These are phyloP conservation scores for Physcomitrellopsis africana DNA, from an alignment of 225 moss, liverwort and hornwort species.

Conservation along the genomic window DNA sequence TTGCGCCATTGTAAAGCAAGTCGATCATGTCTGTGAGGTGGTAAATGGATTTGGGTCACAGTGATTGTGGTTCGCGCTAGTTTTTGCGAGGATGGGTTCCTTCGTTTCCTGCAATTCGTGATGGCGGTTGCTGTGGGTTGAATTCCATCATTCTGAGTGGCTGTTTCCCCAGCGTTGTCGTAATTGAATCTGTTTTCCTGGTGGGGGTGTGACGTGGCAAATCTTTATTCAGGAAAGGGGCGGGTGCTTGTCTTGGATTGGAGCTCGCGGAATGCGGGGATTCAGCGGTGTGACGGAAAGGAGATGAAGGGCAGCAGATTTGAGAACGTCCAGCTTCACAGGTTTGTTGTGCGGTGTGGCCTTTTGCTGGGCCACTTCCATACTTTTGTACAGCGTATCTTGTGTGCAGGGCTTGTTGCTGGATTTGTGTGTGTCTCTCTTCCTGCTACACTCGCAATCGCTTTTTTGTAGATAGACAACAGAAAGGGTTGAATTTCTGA, in stretches of 20 bases:
- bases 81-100: too few species aligned
- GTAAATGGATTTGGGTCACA: too few species aligned
- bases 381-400: not conserved
- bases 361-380: not conserved
- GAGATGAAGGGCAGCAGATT: too few species aligned
- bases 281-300: not conserved
- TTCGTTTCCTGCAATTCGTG: too few species aligned
- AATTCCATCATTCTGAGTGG: too few species aligned
- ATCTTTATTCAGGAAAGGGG: too few species aligned
- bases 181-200: too few species aligned
- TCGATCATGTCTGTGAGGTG: too few species aligned
- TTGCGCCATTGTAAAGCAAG: too few species aligned
- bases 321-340: not conserved
- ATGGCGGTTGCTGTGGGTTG: too few species aligned
- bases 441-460: slow-evolving; percentile 20
- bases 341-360: slow-evolving; percentile 12
- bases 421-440: not conserved
- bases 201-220: slow-evolving; percentile 12
- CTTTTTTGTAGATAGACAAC: not conserved
- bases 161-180: too few species aligned
- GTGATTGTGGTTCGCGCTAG: too few species aligned
- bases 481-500: not conserved
- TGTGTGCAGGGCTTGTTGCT: not conserved
- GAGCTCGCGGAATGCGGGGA: slow-evolving; percentile 11
- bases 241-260: slow-evolving; percentile 12